Base-by-base conservation (phyloP, 352 stramenopile species). In the Pythium grandisporangium region DNA sequence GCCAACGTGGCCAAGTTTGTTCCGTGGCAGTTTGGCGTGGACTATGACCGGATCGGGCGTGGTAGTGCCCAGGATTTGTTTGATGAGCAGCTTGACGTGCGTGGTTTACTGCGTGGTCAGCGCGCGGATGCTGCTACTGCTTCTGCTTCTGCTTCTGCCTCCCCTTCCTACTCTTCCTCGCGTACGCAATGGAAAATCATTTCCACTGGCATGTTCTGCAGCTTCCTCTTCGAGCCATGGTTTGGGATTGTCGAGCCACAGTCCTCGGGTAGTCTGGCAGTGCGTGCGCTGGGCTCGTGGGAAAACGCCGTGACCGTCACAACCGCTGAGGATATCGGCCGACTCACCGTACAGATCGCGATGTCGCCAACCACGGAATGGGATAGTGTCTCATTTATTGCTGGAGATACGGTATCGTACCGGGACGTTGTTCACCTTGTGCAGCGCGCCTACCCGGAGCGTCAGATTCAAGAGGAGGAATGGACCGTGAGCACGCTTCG, bases 11-110 rank as follows among this genome's bases (percentile, higher is more conserved):
- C 37, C 16, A 35, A 30, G 17, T 51, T 51, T 12, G 29, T 51
- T 14, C 44, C 44, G 22, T 51, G 44, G 44, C 44, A 45, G 44
- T 51, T 51, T 32, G 44, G 44, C 22, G 22, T 51, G 8, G 44
- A 51, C 35, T 51, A 51, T n/a, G 44, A 51, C 20, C 20, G 14
- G 6, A 51, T 51, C 22, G 44, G 44, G 20, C 27, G 21, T 8
- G 25, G 35, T 20, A 38, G 24, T 14, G 44, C 44, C 4, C 44
- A 51, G 11, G 44, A 51, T 3, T 37, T 51, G 23, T 51, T 51
- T 23, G 44, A 51, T 21, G 44, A 51, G 29, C 35, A 51, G 16
- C 44, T 51, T 27, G 22, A 45, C n/a, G 44, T 45, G 17, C 44
- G 44, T n/a, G 44, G 45, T n/a, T 6, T 51, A 35, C 35, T 51